Conservation (phyloP, 2,329 filamentous ascomycete species). For the Aschersonia sp. region DNA sequence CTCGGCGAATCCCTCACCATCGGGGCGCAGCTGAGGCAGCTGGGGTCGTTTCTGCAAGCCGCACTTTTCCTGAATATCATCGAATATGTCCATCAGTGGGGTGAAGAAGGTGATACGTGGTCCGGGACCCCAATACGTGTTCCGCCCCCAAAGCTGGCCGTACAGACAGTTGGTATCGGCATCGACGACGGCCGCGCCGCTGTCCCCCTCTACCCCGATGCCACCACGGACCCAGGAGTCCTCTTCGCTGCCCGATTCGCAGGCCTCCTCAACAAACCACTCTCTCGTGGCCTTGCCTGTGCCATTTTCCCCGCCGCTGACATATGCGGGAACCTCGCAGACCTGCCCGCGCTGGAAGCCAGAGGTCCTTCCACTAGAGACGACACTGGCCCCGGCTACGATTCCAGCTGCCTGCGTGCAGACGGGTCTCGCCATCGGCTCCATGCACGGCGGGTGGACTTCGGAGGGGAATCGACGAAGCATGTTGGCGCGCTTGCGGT, state of each 20-base stretch:
- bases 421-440: conserved; percentile 17
- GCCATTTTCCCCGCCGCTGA: conserved; percentile 22
- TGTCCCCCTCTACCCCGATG: conserved; percentile 29
- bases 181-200: conserved; percentile 28
- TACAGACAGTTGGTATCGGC: conserved; percentile 21
- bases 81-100: conserved; percentile 26
- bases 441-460: conserved; percentile 14
- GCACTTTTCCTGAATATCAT: conserved; percentile 30
- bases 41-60: conserved; percentile 22
- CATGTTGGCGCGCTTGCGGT: conserved; percentile 19
- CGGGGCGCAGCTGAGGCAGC: conserved; percentile 24
- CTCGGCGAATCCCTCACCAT: conserved; percentile 22
- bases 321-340: conserved; percentile 27
- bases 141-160: conserved; percentile 29
- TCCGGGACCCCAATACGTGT: conserved; percentile 25
- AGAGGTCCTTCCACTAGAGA: conserved; percentile 27
- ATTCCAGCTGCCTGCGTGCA: conserved; percentile 8
- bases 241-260: conserved; percentile 12
- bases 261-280: conserved; percentile 29
- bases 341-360: conserved; percentile 26
- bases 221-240: conserved; percentile 30
- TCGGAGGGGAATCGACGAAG: conserved; percentile 24
- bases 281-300: conserved; percentile 27
- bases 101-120: conserved; percentile 28
- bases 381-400: conserved; percentile 19